These are phyloP conservation scores for Chaetomium sp. DNA, from an alignment of 2,329 filamentous ascomycete species.

Conservation along the genomic window DNA sequence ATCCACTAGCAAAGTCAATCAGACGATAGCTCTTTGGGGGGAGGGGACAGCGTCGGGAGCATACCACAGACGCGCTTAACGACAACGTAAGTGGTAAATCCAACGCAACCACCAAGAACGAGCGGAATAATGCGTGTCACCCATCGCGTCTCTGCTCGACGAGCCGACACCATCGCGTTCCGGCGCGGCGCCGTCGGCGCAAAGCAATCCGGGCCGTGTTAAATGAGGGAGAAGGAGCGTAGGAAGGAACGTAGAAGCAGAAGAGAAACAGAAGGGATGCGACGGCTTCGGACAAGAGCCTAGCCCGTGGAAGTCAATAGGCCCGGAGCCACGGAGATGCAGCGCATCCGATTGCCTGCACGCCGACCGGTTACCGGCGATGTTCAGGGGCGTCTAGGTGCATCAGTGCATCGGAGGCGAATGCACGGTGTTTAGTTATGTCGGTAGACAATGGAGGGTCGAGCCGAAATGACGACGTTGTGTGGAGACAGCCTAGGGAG, in stretches of 20 bases:
- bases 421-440: background rate
- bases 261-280: background rate
- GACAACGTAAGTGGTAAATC: slow-evolving; percentile 71
- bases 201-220: background rate
- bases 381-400: background rate
- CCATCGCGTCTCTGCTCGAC: slow-evolving; percentile 42
- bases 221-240: background rate
- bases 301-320: background rate
- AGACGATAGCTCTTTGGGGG: slow-evolving; percentile 6
- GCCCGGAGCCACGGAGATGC: slow-evolving; percentile 12
- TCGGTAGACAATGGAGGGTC: background rate
- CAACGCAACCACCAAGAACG: slow-evolving; percentile 65
- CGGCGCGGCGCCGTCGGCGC: slow-evolving; percentile 9
- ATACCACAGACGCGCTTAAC: slow-evolving; percentile 68
- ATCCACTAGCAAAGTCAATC: slow-evolving; percentile 55
- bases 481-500: background rate
- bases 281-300: background rate
- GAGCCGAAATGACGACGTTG: slow-evolving; percentile 22
- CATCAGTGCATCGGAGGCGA: slow-evolving; percentile 4
- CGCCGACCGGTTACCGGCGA: slow-evolving; percentile 14
- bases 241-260: background rate
- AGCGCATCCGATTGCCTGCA: slow-evolving; percentile 14
- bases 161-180: slow-evolving; percentile 33
- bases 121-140: slow-evolving; percentile 69
- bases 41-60: slow-evolving; percentile 39